Evolutionary conservation across 2,329 filamentous ascomycete genomes (phyloP).

Genomic region (Xylaria sp.): DNA sequence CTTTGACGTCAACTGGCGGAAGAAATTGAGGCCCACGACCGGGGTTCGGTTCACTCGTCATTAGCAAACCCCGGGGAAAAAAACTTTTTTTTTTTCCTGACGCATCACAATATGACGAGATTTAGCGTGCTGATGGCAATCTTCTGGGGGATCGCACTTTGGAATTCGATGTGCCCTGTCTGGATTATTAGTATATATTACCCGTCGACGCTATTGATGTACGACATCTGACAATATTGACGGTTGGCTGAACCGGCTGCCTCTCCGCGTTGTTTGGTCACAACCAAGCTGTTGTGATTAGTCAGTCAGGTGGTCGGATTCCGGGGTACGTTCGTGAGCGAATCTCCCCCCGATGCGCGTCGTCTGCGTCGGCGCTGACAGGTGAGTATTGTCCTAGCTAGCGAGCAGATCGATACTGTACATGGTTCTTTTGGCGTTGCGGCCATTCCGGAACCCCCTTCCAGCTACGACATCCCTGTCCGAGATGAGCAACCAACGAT

Average conservation of each 20-base stretch:
- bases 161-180: not conserved
- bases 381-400: no score
- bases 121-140: not conserved
- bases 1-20: no score
- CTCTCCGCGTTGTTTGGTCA: not conserved
- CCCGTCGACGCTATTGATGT: slow-evolving; percentile 2
- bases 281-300: not conserved
- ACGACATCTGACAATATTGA: not conserved
- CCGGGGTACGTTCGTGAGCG: not conserved
- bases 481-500: not conserved
- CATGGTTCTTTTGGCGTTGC: slow-evolving; percentile 1
- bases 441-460: slow-evolving; percentile 18
- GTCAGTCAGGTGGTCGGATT: not conserved
- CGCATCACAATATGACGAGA: slow-evolving; percentile 9
- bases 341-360: not conserved
- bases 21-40: not conserved
- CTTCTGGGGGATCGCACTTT: not conserved
- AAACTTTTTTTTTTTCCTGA: slow-evolving; percentile 13
- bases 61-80: not conserved
- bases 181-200: not conserved
- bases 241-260: slow-evolving; percentile 4
- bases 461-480: slow-evolving; percentile 6
- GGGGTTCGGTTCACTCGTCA: not conserved
- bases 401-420: slow-evolving; percentile 1
- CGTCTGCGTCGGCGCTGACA: no score